phyloP scores from a whole-genome alignment of 768 basidiomycete genomes.

The Macrocybe gigantea region DNA sequence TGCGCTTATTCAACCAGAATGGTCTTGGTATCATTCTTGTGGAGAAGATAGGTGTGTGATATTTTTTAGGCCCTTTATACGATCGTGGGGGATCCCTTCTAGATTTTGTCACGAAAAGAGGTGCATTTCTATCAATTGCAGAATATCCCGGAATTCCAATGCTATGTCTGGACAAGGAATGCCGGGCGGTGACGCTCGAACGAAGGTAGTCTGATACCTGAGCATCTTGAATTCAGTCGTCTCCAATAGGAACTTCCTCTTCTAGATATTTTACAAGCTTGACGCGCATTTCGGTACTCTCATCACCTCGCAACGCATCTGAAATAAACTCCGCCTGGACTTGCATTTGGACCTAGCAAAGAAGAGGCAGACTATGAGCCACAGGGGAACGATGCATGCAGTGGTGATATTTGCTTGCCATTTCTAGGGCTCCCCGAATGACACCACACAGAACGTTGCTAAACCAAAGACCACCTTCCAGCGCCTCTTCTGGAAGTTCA shows the following conservation, averaged over 20 bases:
- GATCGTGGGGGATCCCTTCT: too few species aligned
- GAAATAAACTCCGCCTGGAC: conserved; percentile 86
- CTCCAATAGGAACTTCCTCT: conserved; percentile 91
- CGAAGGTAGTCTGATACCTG: neutral
- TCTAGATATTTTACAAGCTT: conserved; percentile 88
- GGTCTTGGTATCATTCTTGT: too few species aligned
- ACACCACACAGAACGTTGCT: conserved; percentile 96
- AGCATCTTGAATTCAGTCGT: conserved; percentile 47
- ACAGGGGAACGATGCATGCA: neutral
- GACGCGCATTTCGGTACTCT: conserved; percentile 90
- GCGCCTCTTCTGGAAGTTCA: conserved; percentile 88
- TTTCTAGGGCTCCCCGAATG: conserved; percentile 87
- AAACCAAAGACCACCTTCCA: conserved; percentile 94
- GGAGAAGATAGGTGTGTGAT: too few species aligned
- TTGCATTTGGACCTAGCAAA: conserved; percentile 88
- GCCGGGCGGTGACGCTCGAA: too few species aligned
- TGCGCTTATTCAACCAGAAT: too few species aligned
- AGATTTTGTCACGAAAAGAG: too few species aligned
- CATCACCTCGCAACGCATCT: conserved; percentile 89
- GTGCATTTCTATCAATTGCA: too few species aligned
- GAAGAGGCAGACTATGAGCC: conserved; percentile 7
- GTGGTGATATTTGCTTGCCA: conserved; percentile 53
- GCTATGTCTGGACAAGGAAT: too few species aligned
- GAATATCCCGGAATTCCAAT: too few species aligned
- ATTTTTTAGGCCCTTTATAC: too few species aligned